A percentile compares a stretch with the other conserved stretches of the same genome.
These are phyloP conservation scores for Hansenula lynferdii DNA, from an alignment of 1,139 yeast genomes.

Conservation along the genomic window DNA sequence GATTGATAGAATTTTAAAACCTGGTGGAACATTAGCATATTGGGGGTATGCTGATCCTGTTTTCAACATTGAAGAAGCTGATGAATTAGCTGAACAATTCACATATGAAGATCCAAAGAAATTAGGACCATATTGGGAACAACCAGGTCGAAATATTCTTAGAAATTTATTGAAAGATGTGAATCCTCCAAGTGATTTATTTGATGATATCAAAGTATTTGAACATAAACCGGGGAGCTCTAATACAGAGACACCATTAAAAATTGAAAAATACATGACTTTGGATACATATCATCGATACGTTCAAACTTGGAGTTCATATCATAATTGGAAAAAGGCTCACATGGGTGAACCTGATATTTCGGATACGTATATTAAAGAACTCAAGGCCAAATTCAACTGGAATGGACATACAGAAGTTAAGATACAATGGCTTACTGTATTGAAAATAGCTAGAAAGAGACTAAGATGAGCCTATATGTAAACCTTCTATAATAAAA, in stretches of 20 bases:
- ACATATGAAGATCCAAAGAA: conserved; percentile 33
- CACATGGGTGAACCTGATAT: conserved; percentile 14
- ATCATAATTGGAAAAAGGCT: conserved; percentile 53
- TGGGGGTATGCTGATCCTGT: conserved; percentile 73
- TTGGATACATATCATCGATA: conserved; percentile 42
- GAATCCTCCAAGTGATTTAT: conserved; percentile 36
- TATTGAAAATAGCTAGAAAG: conserved; percentile 17
- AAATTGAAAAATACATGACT: conserved; percentile 27
- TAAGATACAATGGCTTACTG: conserved; percentile 17
- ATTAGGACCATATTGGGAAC: conserved; percentile 66
- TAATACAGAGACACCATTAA: conserved; percentile 8
- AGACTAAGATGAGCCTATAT: conserved; percentile 1
- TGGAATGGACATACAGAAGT: conserved; percentile 18
- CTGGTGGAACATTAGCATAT: conserved; percentile 63
- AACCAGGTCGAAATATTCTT: conserved; percentile 57
- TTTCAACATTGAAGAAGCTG: conserved; percentile 26
- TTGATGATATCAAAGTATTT: conserved; percentile 32
- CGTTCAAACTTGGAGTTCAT: conserved; percentile 64
- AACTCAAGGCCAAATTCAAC: conserved; percentile 11
- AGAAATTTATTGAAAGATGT: conserved; percentile 37
- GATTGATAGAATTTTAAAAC: conserved; percentile 45
- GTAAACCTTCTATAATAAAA: not conserved
- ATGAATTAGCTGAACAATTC: conserved; percentile 29
- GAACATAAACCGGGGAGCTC: conserved; percentile 32
- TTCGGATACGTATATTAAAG: conserved; percentile 12